Evolutionary conservation across 805 yeast genomes (phyloP), one percentile per base, ranked within the genome.

Genomic region (Saturnispora ahearnii): DNA sequence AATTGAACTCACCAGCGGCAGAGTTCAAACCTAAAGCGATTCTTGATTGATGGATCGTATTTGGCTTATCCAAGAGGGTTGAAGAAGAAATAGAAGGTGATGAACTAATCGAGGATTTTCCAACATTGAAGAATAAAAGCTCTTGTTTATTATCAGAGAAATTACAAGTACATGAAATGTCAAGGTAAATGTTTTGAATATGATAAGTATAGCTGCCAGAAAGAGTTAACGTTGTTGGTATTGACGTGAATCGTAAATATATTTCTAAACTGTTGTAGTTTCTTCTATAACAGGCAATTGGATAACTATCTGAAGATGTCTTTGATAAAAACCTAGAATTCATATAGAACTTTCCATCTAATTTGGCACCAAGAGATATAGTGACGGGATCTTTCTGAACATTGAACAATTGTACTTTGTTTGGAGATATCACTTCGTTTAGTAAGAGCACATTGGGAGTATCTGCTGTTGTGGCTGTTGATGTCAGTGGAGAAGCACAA

Each of bases 281-380:
- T 41, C 64, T 50, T 47, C 62, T 44, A 46, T 58, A 60, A 42
- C 62, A 58, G 1, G 56, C 53, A 18, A 60, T 48, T 3, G 59
- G 59, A 11, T 51, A 41, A 4, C 44, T 53, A 3, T 38, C 44
- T 3, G 41, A 34, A 9, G 43, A 28, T 7, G 41, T 29, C 12
- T 29, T 40, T 18, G 45, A 33, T 9, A 57, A 21, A 41, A 49
- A 51, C 37, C 47, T 49, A 21, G 53, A 43, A 41, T 59, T 57
- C n/a, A 51, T 36, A 31, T 42, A 56, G 42, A 59, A 59, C 29
- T 56, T 54, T 2, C 60, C 62, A 30, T 53, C 57, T 22, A 59
- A 32, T 2, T 46, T 38, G 5, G 53, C 47, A 7, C 9, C 22
- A 26, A 53, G 33, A 18, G 38, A 11, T 12, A 32, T 21, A 24